Evolutionary conservation across 352 stramenopile species (phyloP).

Genomic region (Lagenidium giganteum): DNA sequence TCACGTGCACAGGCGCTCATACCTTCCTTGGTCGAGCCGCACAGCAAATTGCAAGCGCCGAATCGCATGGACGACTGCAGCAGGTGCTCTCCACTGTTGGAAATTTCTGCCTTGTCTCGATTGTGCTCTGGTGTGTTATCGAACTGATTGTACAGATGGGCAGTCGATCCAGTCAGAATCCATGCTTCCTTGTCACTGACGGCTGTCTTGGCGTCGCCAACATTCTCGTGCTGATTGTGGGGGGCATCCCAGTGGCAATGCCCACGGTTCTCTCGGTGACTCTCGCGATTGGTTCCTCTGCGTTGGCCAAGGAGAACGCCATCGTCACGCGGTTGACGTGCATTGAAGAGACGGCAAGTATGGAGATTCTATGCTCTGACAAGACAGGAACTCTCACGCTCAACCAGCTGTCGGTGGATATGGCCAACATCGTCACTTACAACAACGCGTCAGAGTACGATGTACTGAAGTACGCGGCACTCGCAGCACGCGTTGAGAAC

Average conservation of each 20-base stretch:
- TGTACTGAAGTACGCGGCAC: constrained; percentile 58
- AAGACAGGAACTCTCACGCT: constrained; percentile 94
- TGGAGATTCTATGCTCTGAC: constrained; percentile 93
- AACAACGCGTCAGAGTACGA: constrained; percentile 49
- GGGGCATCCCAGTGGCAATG: constrained; percentile 92
- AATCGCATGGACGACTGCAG: constrained; percentile 82
- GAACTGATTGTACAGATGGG: constrained; percentile 85
- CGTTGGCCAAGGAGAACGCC: constrained; percentile 85
- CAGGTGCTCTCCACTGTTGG: constrained; percentile 91
- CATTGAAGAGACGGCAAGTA: constrained; percentile 91
- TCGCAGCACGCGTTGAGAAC: constrained; percentile 66
- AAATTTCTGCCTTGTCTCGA: constrained; percentile 86
- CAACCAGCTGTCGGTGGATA: too few relatives aligned
- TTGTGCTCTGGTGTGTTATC: constrained; percentile 84
- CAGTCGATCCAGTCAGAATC: constrained; percentile 54
- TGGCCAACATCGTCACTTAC: constrained; percentile 78
- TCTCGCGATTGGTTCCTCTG: constrained; percentile 88
- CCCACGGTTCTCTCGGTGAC: constrained; percentile 90
- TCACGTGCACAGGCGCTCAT: constrained; percentile 82
- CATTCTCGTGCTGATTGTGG: constrained; percentile 88
- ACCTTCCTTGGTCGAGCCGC: constrained; percentile 90
- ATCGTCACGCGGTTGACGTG: constrained; percentile 91
- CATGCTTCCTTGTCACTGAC: constrained; percentile 80
- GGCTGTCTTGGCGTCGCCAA: constrained; percentile 64
- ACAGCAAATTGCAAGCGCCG: constrained; percentile 64